phyloP scores from a whole-genome alignment of 2,329 filamentous ascomycete genomes.

The Pseudogymnoascus sp. region DNA sequence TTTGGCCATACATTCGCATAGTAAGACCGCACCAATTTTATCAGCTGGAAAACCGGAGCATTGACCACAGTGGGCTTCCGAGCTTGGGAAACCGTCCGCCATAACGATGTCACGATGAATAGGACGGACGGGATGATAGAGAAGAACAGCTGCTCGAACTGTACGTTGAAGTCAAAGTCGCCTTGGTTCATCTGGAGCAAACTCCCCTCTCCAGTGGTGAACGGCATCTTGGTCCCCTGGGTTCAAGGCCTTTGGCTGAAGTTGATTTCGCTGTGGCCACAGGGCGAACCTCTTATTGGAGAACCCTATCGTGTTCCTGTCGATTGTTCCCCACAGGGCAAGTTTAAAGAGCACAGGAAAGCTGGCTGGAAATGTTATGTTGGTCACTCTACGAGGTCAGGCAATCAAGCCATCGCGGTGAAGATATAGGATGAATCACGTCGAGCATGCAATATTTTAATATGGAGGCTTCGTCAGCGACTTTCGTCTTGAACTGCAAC shows the following conservation, averaged over 20 bases:
- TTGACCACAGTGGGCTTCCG: conserved; percentile 29
- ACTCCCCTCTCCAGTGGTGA: conserved; percentile 16
- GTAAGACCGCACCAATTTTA: conserved; percentile 24
- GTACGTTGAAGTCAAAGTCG: conserved; percentile 27
- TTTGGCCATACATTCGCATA: not conserved
- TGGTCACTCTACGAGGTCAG: not conserved
- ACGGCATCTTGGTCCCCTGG: conserved; percentile 17
- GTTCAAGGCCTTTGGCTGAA: not conserved
- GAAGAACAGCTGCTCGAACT: conserved; percentile 31
- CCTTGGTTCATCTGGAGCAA: conserved; percentile 28
- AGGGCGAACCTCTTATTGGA: not conserved
- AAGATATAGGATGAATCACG: not conserved
- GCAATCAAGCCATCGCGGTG: not conserved
- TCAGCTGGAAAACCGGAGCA: conserved; percentile 23
- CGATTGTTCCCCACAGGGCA: not conserved
- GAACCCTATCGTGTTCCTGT: not conserved
- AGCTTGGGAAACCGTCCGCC: conserved; percentile 24
- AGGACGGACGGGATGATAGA: conserved; percentile 27
- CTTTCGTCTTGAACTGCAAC: not conserved
- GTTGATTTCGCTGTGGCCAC: not conserved
- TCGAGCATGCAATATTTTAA: not conserved
- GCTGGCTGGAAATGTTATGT: not conserved
- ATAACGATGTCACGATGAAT: conserved; percentile 27
- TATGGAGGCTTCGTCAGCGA: not conserved
- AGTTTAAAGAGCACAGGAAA: too few species aligned